Conservation (phyloP, 768 basidiomycete species). For the Bullera alba region DNA sequence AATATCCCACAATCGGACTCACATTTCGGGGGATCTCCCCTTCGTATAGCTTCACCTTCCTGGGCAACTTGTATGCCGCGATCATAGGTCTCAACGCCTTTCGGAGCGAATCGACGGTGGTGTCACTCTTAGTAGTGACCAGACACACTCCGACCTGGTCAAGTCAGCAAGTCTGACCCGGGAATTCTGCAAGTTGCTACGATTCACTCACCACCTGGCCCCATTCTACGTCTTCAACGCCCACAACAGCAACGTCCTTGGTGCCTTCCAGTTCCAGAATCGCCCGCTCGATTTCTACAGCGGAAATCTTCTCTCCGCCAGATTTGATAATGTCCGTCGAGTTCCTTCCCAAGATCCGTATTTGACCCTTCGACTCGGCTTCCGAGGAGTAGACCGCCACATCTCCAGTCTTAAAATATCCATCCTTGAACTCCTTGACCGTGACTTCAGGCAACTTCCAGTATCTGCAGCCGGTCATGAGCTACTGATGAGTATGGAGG, state of each 20-base stretch:
- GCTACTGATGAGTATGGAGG: background rate
- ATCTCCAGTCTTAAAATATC: slow-evolving; percentile 43
- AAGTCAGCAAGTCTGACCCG: background rate
- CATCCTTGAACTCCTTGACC: slow-evolving; percentile 32
- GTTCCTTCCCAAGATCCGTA: slow-evolving; percentile 27
- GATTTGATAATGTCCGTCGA: slow-evolving; percentile 36
- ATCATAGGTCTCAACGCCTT: slow-evolving; percentile 13
- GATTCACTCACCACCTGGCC: slow-evolving; percentile 33
- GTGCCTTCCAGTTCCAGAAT: slow-evolving; percentile 31
- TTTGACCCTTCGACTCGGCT: slow-evolving; percentile 11
- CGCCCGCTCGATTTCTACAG: slow-evolving; percentile 35
- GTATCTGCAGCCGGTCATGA: slow-evolving; percentile 11
- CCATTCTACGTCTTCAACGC: slow-evolving; percentile 34
- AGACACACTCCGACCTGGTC: slow-evolving; percentile 15
- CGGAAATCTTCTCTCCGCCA: slow-evolving; percentile 41
- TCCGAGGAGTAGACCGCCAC: slow-evolving; percentile 28
- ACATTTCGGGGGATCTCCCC: slow-evolving; percentile 24
- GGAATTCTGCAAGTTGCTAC: slow-evolving; percentile 5
- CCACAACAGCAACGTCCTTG: slow-evolving; percentile 37
- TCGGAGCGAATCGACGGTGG: slow-evolving; percentile 10
- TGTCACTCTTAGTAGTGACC: slow-evolving; percentile 6
- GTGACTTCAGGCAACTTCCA: slow-evolving; percentile 27
- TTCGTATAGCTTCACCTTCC: slow-evolving; percentile 15
- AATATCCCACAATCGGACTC: background rate
- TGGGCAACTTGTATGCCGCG: slow-evolving; percentile 19